Evolutionary conservation across 441 rosid species (phyloP), one percentile per base, ranked within the genome.

Genomic region (Adansonia gregorii): DNA sequence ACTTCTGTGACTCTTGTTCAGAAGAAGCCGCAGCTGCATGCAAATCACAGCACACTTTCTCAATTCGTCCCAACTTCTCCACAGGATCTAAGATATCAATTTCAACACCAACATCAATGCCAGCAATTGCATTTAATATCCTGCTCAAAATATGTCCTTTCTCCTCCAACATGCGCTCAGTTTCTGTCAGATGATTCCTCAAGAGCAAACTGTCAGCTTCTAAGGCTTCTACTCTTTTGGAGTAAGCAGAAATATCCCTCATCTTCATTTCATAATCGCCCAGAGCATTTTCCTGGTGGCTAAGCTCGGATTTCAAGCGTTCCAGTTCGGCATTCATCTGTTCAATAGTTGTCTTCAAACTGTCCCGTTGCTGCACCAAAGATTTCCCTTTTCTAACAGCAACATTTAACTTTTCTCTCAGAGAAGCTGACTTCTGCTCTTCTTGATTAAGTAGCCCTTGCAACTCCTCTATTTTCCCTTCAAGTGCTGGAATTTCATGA

Each of bases 301-400:
- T 83, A 74, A 93, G 85, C 89, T 93, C 96, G 15, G 92, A 88
- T 83, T 92, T 94, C 83, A 93, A 76, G 72, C 45, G 88, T 81
- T 83, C 91, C 83, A 92, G 79, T 84, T 95, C 97, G 17, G 75
- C 14, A 72, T 75, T 91, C 91, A 89, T 83, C 86, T 82, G 93
- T 86, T 94, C 98, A 78, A 92, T 85, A 66, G 88, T 88, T 87
- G 92, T 95, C 80, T 95, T 93, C 86, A 95, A 85, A 81, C 86
- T 81, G 86, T 97, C 98, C 78, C 96, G 93, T 67, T 87, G 92
- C 82, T 95, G 99, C 87, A 97, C 97, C 89, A 97, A 86, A 24
- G 91, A 90, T 85, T 97, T 97, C 76, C 99, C 99, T 92, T 97
- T 97, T 82, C 97, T 87, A 82, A 97, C 98, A 61, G 99, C 99